Evolutionary conservation across 805 yeast genomes (phyloP).

Genomic region (Wickerhamiella vanderwaltii): DNA sequence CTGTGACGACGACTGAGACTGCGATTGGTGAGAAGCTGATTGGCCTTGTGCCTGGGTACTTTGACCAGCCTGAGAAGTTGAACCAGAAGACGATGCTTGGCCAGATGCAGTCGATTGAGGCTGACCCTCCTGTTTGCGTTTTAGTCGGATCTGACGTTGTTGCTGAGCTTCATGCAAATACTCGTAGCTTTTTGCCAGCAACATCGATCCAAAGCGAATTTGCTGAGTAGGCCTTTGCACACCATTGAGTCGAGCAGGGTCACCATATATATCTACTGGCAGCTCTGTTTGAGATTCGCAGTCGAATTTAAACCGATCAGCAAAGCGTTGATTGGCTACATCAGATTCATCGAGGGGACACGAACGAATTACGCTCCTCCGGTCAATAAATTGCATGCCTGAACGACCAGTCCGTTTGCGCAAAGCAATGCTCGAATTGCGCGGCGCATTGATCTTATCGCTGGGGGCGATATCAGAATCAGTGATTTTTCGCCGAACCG

Average conservation of each 20-base stretch:
- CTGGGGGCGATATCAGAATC: slow-evolving; percentile 11
- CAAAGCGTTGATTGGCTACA: slow-evolving; percentile 29
- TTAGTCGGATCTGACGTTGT: slow-evolving; percentile 49
- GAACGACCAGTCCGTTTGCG: slow-evolving; percentile 67
- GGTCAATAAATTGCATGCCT: slow-evolving; percentile 60
- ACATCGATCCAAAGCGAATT: slow-evolving; percentile 84
- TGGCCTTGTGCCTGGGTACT: not conserved
- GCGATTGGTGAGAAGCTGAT: too few species aligned
- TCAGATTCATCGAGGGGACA: slow-evolving; percentile 21
- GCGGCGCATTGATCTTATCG: slow-evolving; percentile 20
- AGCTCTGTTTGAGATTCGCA: slow-evolving; percentile 37
- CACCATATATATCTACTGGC: slow-evolving; percentile 48
- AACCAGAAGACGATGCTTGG: not conserved
- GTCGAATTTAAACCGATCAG: slow-evolving; percentile 59
- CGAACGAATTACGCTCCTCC: slow-evolving; percentile 37
- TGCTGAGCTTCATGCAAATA: slow-evolving; percentile 61
- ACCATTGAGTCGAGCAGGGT: slow-evolving; percentile 73
- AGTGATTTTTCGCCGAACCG: slow-evolving; percentile 1
- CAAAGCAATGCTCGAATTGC: slow-evolving; percentile 28
- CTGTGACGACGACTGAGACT: too few species aligned
- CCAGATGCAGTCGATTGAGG: not conserved
- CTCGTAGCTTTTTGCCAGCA: slow-evolving; percentile 76
- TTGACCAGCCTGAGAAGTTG: not conserved
- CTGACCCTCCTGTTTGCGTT: slow-evolving; percentile 1
- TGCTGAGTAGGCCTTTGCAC: slow-evolving; percentile 79